Evolutionary conservation across 495 filamentous ascomycete species (phyloP).

Genomic region (Penicillium turbatum): DNA sequence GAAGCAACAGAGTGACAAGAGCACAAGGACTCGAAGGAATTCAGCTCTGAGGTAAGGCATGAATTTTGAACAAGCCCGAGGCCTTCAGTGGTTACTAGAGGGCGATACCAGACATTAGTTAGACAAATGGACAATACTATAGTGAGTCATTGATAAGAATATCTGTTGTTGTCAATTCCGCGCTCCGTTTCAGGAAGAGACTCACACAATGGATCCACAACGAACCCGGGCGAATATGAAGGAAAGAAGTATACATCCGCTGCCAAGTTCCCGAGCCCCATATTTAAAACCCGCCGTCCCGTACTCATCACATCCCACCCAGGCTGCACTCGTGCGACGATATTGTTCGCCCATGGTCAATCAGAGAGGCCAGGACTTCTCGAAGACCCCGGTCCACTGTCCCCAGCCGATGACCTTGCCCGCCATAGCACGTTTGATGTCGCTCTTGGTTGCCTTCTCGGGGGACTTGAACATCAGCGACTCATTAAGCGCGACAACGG

Average conservation of each 20-base stretch:
- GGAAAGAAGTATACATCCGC: background rate
- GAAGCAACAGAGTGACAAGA: no score
- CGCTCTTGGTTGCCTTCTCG: constrained; percentile 35
- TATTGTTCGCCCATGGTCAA: background rate
- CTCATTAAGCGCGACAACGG: constrained; percentile 44
- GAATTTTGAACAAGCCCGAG: background rate
- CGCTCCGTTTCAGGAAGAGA: background rate
- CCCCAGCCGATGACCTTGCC: constrained; percentile 50
- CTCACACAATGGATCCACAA: background rate
- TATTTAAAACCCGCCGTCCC: background rate
- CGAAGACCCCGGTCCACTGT: constrained; percentile 46
- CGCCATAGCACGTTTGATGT: constrained; percentile 38
- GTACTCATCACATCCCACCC: background rate
- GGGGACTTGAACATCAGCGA: constrained; percentile 29
- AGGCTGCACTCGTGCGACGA: no score
- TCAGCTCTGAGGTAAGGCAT: background rate
- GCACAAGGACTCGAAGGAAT: no score
- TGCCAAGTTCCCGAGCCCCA: background rate
- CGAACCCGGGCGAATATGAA: no score
- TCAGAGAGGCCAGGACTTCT: constrained; percentile 33
- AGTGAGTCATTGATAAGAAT: background rate
- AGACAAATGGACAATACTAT: background rate
- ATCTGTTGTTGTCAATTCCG: background rate
- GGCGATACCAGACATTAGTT: background rate
- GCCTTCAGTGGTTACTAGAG: background rate